Evolutionary conservation across 2,329 filamentous ascomycete genomes (phyloP), one percentile per base, ranked within the genome.

Genomic region (Lachnellula occidentalis): DNA sequence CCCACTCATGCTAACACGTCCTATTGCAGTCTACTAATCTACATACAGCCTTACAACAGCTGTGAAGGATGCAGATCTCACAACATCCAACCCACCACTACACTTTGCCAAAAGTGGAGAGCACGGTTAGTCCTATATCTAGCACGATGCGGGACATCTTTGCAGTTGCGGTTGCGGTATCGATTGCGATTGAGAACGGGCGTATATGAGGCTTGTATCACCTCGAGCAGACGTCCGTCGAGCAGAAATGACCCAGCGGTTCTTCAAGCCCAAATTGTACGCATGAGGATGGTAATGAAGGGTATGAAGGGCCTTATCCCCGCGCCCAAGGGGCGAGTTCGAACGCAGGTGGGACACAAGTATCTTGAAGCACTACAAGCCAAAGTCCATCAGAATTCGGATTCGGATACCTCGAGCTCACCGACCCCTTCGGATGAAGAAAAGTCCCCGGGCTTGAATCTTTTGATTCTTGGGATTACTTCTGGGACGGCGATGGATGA

Each of bases 401-500:
- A 56, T 22, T 63, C 61, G 5, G 55, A 58, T 36, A 55, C 49
- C 22, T 63, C 65, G 11, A 61, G 53, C 14, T 62, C 63, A 5
- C 48, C 57, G n/a, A 60, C 61, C 11, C 56, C 63, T n/a, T 54
- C 61, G 6, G 51, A 54, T 17, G 59, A 56, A n/a, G 41, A 58
- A 8, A 61, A 61, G 17, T 48, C 57, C 8, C 57, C 58, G 9
- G 64, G 64, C 1, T 50, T 69, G 56, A 58, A 63, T 55, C 50
- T 69, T n/a, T 50, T 66, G 54, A 61, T 69, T 34, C 59, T 69
- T 9, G 67, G 67, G 5, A 55, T 69, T 11, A 67, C 64, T 6
- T 64, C 61, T 48, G 67, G 67, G 2, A 67, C 65, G 27, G 62
- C 65, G 21, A 69, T 69, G 65, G 61, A 67, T 49, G 67, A 68